Base-by-base conservation (phyloP, 2,329 filamentous ascomycete species). In the Aspergillaceae sp. region DNA sequence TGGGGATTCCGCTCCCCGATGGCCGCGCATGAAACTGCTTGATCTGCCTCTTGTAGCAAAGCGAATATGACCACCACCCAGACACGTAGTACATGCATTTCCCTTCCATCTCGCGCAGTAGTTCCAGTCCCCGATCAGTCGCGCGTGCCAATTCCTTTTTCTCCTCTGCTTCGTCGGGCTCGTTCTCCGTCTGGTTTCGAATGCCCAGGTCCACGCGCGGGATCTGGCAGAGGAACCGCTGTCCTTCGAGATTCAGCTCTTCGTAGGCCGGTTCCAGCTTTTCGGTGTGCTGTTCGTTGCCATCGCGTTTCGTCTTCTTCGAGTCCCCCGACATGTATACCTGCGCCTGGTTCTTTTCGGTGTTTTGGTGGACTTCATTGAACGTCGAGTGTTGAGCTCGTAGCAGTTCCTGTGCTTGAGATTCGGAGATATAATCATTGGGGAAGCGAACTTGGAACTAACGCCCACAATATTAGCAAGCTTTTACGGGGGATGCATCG, bases 41-140 rank as follows among this genome's bases (percentile, higher is more conserved):
- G 51, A 96, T 83, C 52, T 91, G 82, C 51, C 83, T 78, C 61
- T 87, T 87, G 69, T 94, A 92, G 74, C 90, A 96, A 66, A 95
- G 95, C 56, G 84, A 86, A 68, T 96, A 96, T 61, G 86, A 92
- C 90, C 90, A 96, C 90, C 90, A 96, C 0, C 90, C 90, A 1
- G 82, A 86, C 53, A 89, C 71, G 63, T 81, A 86, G 71, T 91
- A 94, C 52, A 96, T 78, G 65, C 90, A 96, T 43, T 78, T 77
- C 3, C 83, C 85, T 44, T 90, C 79, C 67, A 96, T 83, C 28
- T 83, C 81, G 52, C 79, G 78, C 43, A 96, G 73, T 26, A 96
- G 75, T 59, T 92, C 85, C 77, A 87, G 86, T 4, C 90, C 90
- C 42, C 82, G 82, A 30, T 80, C 77, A 1, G 84, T 86, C 1